Percentiles rank a stretch among this genome's conserved stretches.
phyloP scores from a whole-genome alignment of 164 flowering plant genomes.

The Stephania cephalantha region DNA sequence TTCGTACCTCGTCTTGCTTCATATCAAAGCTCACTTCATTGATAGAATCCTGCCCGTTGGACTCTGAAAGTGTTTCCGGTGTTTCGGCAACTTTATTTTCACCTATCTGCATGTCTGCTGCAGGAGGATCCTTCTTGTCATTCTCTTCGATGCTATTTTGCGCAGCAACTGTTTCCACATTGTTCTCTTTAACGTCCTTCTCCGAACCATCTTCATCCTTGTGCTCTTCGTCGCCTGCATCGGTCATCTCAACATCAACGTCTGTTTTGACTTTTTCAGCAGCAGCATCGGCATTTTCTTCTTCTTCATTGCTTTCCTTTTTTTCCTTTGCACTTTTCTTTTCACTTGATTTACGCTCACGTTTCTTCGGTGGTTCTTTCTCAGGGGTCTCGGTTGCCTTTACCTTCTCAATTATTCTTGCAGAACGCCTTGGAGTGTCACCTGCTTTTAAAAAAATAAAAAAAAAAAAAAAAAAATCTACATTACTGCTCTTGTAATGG shows the following conservation, averaged over 20 bases:
- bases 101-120: not conserved
- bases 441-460: slow-evolving; percentile 20
- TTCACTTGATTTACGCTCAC: slow-evolving; percentile 26
- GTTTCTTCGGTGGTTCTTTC: slow-evolving; percentile 33
- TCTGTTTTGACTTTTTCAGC: slow-evolving; percentile 19
- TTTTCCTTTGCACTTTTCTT: slow-evolving; percentile 23
- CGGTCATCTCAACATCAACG: slow-evolving; percentile 26
- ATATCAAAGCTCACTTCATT: not conserved
- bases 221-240: slow-evolving; percentile 11
- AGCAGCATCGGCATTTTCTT: slow-evolving; percentile 7
- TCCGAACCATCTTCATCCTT: slow-evolving; percentile 6
- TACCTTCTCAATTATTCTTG: slow-evolving; percentile 38
- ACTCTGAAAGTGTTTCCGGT: not conserved
- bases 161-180: not conserved
- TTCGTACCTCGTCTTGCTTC: not conserved
- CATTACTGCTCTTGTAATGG: no score
- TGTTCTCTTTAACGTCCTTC: slow-evolving; percentile 2
- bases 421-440: slow-evolving; percentile 55
- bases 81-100: not conserved
- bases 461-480: no score
- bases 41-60: not conserved
- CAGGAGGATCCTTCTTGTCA: not conserved
- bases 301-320: slow-evolving; percentile 17
- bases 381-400: slow-evolving; percentile 39
- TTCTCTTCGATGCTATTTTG: slow-evolving; percentile 8